phyloP scores from a whole-genome alignment of 495 filamentous ascomycete genomes.

The Trichocladium antarcticum region DNA sequence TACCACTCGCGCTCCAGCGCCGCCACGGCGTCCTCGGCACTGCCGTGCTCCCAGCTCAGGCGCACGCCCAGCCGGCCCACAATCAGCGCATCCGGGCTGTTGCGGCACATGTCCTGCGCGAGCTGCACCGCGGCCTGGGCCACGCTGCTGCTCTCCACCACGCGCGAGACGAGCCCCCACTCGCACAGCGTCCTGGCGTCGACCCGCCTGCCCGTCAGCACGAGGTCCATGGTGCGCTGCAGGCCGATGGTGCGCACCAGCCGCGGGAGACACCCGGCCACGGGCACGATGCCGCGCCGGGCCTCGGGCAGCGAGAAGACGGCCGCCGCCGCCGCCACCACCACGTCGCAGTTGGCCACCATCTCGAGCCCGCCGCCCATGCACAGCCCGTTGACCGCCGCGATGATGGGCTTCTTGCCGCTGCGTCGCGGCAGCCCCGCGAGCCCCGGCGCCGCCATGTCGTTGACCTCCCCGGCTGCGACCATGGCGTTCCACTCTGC shows the following conservation, averaged over 20 bases:
- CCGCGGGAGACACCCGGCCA: conserved; percentile 59
- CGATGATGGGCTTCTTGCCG: conserved; percentile 56
- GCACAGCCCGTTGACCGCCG: conserved; percentile 65
- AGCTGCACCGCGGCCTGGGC: conserved; percentile 37
- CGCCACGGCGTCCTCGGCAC: conserved; percentile 51
- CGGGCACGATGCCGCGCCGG: conserved; percentile 55
- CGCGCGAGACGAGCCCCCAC: conserved; percentile 64
- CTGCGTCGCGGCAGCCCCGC: conserved; percentile 44
- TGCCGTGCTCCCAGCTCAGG: conserved; percentile 52
- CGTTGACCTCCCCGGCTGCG: conserved; percentile 23
- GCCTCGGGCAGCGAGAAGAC: conserved; percentile 57
- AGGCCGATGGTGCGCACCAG: conserved; percentile 51
- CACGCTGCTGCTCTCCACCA: conserved; percentile 36
- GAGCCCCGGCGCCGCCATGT: conserved; percentile 41
- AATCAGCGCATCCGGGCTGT: conserved; percentile 64
- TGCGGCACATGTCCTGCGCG: conserved; percentile 42
- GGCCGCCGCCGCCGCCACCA: conserved; percentile 46
- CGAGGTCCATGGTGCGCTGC: conserved; percentile 62
- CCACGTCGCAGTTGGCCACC: conserved; percentile 57
- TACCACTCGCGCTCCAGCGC: conserved; percentile 46
- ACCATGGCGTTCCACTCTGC: conserved; percentile 16
- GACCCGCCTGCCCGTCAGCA: conserved; percentile 50
- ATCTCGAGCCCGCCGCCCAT: conserved; percentile 69
- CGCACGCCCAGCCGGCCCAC: conserved; percentile 55
- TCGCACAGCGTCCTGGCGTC: conserved; percentile 43